Conservation (phyloP, 78 protist genomes). For the Dictyostelium discoideum region DNA sequence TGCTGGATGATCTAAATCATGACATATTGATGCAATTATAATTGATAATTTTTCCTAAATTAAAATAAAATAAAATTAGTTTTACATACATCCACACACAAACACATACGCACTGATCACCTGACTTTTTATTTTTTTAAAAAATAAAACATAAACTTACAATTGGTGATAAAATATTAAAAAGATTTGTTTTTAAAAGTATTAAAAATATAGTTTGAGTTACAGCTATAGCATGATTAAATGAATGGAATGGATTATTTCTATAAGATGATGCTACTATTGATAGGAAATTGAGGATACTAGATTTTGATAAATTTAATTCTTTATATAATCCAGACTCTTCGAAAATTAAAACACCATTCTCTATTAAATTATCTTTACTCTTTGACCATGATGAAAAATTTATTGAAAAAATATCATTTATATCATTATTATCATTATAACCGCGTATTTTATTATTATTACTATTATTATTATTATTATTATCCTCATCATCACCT, state of each 20-base stretch:
- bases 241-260: conserved; percentile 73
- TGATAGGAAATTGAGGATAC: neutral
- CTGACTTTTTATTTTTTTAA: no score
- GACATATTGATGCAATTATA: conserved; percentile 87
- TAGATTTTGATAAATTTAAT: neutral
- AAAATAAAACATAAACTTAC: conserved; percentile 4
- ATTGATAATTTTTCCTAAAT: conserved; percentile 72
- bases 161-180: conserved; percentile 45
- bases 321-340: conserved; percentile 32
- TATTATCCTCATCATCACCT: neutral
- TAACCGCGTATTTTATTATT: neutral
- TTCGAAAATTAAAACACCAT: conserved; percentile 18
- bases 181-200: conserved; percentile 24
- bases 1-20: conserved; percentile 95
- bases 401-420: conserved; percentile 60
- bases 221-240: conserved; percentile 76
- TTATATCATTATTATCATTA: neutral
- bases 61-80: neutral
- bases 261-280: conserved; percentile 21
- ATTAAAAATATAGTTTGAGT: conserved; percentile 71
- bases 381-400: conserved; percentile 58
- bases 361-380: conserved; percentile 12
- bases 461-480: neutral
- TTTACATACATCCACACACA: no score
- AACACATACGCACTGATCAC: no score